Base-by-base conservation (phyloP, 768 basidiomycete genomes). In the Kwoniella newhampshirensis region DNA sequence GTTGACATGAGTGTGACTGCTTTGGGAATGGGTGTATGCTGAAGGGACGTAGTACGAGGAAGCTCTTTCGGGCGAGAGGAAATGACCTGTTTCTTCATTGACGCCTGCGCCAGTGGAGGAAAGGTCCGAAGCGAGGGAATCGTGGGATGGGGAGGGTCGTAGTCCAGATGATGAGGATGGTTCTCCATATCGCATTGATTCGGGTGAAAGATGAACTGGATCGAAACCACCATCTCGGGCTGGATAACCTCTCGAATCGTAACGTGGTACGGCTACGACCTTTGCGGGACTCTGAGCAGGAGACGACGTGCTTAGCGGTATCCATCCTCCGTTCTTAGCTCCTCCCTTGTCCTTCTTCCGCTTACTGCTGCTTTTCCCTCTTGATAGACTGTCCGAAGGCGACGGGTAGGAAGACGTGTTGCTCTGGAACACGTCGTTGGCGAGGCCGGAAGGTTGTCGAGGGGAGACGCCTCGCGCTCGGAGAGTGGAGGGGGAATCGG, bases 181-280 rank as follows among this genome's bases (percentile, higher is more conserved):
- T 28, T 20, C 12, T 20, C 57, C 28, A 40, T 57, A 17, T 17
- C 50, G n/a, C 3, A 44, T 25, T 9, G 56, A 41, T 25, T 50
- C 48, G 12, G 48, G 36, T 42, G 43, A 39, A 39, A 26, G 25
- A 17, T 26, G 20, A 12, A 21, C 25, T 21, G 32, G 32, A 32
- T 58, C 56, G 6, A 27, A 39, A 3, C 37, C 27, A 6, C 37
- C 18, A 52, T 63, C 59, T 26, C 59, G 50, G 2, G 54, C 54
- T 11, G 70, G 70, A 42, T 71, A 71, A 20, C 70, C 70, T 49
- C 70, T 42, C 1, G 64, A 53, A 57, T 71, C 64, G 47, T 62
- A 71, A 15, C 54, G 27, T 5, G 67, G 67, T 21, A 69, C 46
- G 46, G 32, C 49, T 36, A 25, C 54, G 3, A 27, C 51, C 46